These are phyloP conservation scores for Aspergillus conjunctus DNA, from an alignment of 495 filamentous ascomycete genomes.

Conservation along the genomic window DNA sequence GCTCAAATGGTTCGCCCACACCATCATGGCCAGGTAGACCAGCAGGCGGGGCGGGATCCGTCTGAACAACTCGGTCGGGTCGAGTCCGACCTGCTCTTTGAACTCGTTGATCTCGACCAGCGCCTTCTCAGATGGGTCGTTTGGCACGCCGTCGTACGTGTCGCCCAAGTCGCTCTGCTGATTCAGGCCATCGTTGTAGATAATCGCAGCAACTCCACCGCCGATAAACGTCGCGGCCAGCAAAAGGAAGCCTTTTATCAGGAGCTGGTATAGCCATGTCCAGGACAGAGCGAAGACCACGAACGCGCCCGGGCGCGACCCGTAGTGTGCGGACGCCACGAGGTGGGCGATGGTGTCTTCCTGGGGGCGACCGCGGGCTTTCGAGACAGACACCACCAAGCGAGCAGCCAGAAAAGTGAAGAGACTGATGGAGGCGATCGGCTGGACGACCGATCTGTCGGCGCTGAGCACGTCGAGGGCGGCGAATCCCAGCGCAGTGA, in stretches of 20 bases:
- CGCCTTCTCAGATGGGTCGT: background rate
- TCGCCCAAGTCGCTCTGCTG: background rate
- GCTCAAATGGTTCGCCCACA: slow-evolving; percentile 22
- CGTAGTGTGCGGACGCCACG: slow-evolving; percentile 15
- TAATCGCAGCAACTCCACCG: slow-evolving; percentile 11
- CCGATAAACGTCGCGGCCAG: slow-evolving; percentile 24
- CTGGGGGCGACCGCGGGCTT: background rate
- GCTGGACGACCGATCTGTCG: slow-evolving; percentile 15
- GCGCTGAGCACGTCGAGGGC: slow-evolving; percentile 23
- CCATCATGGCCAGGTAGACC: slow-evolving; percentile 16
- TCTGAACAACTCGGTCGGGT: slow-evolving; percentile 13
- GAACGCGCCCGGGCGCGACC: slow-evolving; percentile 17
- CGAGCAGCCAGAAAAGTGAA: slow-evolving; percentile 26
- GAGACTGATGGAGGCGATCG: slow-evolving; percentile 26
- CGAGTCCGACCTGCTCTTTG: slow-evolving; percentile 19
- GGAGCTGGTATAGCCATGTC: slow-evolving; percentile 26
- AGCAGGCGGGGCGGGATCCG: slow-evolving; percentile 19
- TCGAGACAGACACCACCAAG: slow-evolving; percentile 4
- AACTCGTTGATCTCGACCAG: slow-evolving; percentile 19
- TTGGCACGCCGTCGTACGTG: background rate
- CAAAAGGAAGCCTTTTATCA: slow-evolving; percentile 17
- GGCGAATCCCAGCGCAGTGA: slow-evolving; percentile 26
- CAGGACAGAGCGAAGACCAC: slow-evolving; percentile 15
- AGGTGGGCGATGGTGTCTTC: slow-evolving; percentile 11
- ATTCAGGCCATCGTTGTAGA: slow-evolving; percentile 20